Percentiles rank a stretch among this genome's conserved stretches.
phyloP scores from a whole-genome alignment of 2,329 filamentous ascomycete species.

The Fusarium globosum region DNA sequence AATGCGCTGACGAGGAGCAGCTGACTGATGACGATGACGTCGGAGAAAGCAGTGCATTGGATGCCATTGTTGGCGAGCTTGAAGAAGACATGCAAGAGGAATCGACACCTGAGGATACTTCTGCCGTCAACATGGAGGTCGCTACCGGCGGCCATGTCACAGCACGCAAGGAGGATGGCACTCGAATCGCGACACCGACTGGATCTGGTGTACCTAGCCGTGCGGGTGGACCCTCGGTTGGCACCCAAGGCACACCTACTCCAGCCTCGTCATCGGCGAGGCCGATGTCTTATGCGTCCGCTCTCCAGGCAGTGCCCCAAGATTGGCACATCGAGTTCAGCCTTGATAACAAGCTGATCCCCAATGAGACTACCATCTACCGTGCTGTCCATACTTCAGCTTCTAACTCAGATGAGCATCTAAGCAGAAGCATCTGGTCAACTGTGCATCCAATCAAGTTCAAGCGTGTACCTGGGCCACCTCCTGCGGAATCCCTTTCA shows the following conservation, averaged over 20 bases:
- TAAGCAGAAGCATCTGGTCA: slow-evolving; percentile 86
- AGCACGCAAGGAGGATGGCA: slow-evolving; percentile 91
- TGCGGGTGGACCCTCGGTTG: slow-evolving; percentile 54
- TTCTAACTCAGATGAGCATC: slow-evolving; percentile 67
- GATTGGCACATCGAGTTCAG: slow-evolving; percentile 99
- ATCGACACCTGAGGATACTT: slow-evolving; percentile 72
- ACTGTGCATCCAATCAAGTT: slow-evolving; percentile 92
- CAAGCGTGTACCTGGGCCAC: slow-evolving; percentile 84
- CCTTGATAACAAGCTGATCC: slow-evolving; percentile 83
- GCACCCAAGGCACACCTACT: slow-evolving; percentile 58
- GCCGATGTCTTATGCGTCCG: slow-evolving; percentile 84
- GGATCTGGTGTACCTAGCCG: slow-evolving; percentile 60
- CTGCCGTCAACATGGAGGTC: slow-evolving; percentile 91
- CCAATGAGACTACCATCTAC: slow-evolving; percentile 95
- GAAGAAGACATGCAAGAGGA: slow-evolving; percentile 85
- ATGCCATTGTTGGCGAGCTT: slow-evolving; percentile 90
- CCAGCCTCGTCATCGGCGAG: slow-evolving; percentile 69
- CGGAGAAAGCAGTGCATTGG: slow-evolving; percentile 75
- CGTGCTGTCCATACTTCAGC: slow-evolving; percentile 82
- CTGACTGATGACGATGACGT: slow-evolving; percentile 77
- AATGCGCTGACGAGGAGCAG: slow-evolving; percentile 93
- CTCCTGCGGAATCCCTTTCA: slow-evolving; percentile 76
- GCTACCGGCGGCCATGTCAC: slow-evolving; percentile 88
- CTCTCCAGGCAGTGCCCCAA: slow-evolving; percentile 81
- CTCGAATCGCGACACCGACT: slow-evolving; percentile 83